phyloP scores from a whole-genome alignment of 768 basidiomycete genomes.

The Phaffia tasmanica region DNA sequence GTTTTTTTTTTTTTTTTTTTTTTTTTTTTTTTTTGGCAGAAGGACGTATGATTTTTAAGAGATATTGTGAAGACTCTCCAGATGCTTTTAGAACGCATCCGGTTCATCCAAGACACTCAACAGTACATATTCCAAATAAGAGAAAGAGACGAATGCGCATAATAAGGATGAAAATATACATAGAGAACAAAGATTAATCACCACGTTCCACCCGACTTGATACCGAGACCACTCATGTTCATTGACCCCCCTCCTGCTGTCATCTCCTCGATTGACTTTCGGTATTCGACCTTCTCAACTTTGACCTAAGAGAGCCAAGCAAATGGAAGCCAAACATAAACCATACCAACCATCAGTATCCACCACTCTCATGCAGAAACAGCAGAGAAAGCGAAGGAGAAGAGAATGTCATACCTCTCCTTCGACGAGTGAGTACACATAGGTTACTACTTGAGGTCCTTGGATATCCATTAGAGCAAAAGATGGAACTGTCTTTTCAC shows the following conservation, averaged over 20 bases:
- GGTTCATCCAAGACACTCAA: no score
- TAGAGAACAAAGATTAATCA: no score
- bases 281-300: constrained; percentile 40
- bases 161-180: no score
- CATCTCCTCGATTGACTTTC: constrained; percentile 27
- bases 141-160: no score
- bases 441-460: constrained; percentile 90
- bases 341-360: neutral
- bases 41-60: no score
- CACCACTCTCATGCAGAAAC: neutral
- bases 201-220: no score
- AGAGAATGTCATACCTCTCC: constrained; percentile 56
- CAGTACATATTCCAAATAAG: no score
- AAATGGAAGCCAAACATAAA: neutral
- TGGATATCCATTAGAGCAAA: constrained; percentile 98
- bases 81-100: no score
- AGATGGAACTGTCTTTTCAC: constrained; percentile 72
- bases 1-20: no score
- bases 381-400: neutral
- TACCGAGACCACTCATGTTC: no score
- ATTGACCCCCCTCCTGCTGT: neutral
- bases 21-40: no score
- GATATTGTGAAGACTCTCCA: no score
- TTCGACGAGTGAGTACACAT: constrained; percentile 89
- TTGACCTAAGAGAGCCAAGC: constrained; percentile 34